Conservation (phyloP, 2,329 filamentous ascomycete genomes). For the Fusarium sp. region DNA sequence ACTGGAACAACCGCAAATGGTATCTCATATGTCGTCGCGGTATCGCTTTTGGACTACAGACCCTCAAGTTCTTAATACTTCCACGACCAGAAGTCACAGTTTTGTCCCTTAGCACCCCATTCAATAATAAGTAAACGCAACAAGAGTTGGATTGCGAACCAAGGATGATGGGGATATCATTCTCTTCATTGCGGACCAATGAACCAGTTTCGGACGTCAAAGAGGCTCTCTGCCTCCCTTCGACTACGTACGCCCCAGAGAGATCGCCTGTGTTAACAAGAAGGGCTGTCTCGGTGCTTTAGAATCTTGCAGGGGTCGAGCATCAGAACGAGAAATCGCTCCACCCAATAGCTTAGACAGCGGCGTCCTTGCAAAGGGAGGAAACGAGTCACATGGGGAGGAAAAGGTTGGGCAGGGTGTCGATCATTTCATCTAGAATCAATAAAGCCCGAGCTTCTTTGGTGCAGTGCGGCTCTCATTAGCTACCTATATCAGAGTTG, state of each 20-base stretch:
- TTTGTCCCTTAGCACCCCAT: neutral
- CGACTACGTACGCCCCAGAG: neutral
- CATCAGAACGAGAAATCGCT: neutral
- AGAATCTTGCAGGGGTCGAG: conserved; percentile 21
- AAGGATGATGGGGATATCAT: neutral
- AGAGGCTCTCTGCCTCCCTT: neutral
- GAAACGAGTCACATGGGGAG: conserved; percentile 42
- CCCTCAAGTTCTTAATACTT: neutral
- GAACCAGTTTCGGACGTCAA: neutral
- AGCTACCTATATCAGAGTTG: neutral
- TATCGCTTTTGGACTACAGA: neutral
- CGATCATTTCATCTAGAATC: conserved; percentile 44
- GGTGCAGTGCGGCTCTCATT: conserved; percentile 1
- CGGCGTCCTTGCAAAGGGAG: conserved; percentile 12
- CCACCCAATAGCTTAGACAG: conserved; percentile 16
- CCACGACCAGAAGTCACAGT: neutral
- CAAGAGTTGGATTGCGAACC: neutral
- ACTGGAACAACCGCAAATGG: neutral
- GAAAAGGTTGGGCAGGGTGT: conserved; percentile 19
- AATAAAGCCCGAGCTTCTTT: conserved; percentile 8
- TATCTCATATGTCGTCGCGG: neutral
- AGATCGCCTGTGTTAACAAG: neutral
- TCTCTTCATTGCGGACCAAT: neutral
- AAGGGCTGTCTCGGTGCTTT: conserved; percentile 28
- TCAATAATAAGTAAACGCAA: no score